phyloP scores from a whole-genome alignment of 352 stramenopile genomes.

The Globisporangium sylvaticum region DNA sequence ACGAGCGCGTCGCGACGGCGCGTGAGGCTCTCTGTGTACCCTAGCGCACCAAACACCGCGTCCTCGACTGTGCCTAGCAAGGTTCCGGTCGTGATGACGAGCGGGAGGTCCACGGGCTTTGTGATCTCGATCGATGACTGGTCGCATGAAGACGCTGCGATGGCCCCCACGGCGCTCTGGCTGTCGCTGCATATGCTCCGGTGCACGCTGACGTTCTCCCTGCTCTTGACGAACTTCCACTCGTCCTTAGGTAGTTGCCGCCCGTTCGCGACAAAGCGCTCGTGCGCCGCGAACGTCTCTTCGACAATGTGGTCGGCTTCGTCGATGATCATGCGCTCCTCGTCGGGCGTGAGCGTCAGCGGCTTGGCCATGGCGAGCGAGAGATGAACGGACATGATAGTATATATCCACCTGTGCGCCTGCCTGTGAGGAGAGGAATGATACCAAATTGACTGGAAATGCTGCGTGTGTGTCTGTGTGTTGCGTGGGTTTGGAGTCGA shows the following conservation, averaged over 20 bases:
- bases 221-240: constrained; percentile 37
- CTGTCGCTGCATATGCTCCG: neutral
- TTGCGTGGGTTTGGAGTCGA: neutral
- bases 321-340: constrained; percentile 4
- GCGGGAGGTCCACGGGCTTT: constrained; percentile 2
- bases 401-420: neutral
- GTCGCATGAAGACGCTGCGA: neutral
- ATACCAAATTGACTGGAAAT: too few species aligned
- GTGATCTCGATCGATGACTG: neutral
- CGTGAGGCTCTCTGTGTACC: constrained; percentile 31
- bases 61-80: constrained; percentile 39
- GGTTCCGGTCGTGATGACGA: constrained; percentile 33
- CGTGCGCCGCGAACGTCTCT: constrained; percentile 8
- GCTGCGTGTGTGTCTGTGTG: too few species aligned
- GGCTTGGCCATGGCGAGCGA: constrained; percentile 19
- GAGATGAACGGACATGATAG: neutral
- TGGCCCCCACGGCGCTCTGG: neutral
- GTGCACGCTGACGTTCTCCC: constrained; percentile 38
- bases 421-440: neutral
- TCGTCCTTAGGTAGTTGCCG: constrained; percentile 21
- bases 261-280: constrained; percentile 3
- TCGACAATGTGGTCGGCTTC: constrained; percentile 7
- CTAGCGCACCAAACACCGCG: constrained; percentile 34
- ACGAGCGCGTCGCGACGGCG: constrained; percentile 31
- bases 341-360: constrained; percentile 4